Evolutionary conservation across 2,329 filamentous ascomycete genomes (phyloP).

Genomic region (Neonectria punicea): DNA sequence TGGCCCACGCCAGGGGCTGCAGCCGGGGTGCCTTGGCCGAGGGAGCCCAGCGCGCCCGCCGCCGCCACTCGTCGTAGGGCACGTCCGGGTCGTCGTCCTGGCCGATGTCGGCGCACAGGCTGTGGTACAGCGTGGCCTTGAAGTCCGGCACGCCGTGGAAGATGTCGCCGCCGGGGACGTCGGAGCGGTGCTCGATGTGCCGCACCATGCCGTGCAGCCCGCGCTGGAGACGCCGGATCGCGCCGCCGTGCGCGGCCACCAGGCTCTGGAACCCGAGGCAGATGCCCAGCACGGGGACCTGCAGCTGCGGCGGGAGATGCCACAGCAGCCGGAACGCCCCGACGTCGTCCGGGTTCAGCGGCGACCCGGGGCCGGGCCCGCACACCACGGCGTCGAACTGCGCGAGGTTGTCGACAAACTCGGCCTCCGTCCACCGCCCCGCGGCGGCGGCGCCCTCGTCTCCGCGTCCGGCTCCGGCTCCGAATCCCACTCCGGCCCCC

Average conservation of each 20-base stretch:
- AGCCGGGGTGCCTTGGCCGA: constrained; percentile 53
- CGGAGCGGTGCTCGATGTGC: constrained; percentile 66
- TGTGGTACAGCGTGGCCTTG: constrained; percentile 82
- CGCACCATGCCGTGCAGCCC: constrained; percentile 87
- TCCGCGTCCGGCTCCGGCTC: not conserved
- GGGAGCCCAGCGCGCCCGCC: constrained; percentile 52
- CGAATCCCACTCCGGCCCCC: constrained; percentile 9
- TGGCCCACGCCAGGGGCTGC: constrained; percentile 71
- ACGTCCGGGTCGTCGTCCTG: constrained; percentile 49
- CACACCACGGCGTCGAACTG: constrained; percentile 87
- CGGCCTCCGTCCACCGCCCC: constrained; percentile 56
- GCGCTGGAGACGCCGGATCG: constrained; percentile 72
- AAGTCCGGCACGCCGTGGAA: constrained; percentile 71
- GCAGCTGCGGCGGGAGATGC: constrained; percentile 66
- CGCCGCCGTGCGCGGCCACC: constrained; percentile 73
- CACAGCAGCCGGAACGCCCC: constrained; percentile 85
- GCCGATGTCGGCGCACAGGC: constrained; percentile 65
- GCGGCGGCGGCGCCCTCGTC: constrained; percentile 3
- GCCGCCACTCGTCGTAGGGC: constrained; percentile 29
- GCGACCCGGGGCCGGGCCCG: constrained; percentile 90
- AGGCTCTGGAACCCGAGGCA: constrained; percentile 91
- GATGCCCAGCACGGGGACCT: constrained; percentile 85
- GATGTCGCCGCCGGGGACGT: constrained; percentile 61
- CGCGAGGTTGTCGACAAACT: constrained; percentile 52
- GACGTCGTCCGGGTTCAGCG: constrained; percentile 76